phyloP scores from a whole-genome alignment of 2,329 filamentous ascomycete genomes.

The Nemania sp. region DNA sequence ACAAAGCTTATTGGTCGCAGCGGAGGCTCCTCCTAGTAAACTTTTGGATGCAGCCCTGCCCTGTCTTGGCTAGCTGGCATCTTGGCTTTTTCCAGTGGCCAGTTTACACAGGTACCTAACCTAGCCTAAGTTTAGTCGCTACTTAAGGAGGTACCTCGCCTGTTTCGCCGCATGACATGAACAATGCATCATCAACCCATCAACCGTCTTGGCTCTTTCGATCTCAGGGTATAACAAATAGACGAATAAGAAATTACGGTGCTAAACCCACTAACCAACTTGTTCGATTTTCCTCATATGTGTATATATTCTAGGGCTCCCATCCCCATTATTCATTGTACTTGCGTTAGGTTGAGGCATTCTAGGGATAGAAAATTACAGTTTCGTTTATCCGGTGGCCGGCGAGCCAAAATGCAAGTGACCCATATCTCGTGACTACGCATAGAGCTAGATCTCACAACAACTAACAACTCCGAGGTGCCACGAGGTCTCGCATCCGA shows the following conservation, averaged over 20 bases:
- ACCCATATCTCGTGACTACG: slow-evolving; percentile 25
- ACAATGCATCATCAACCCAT: slow-evolving; percentile 25
- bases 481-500: background rate
- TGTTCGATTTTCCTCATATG: background rate
- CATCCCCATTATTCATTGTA: background rate
- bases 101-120: background rate
- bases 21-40: background rate
- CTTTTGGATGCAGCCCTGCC: slow-evolving; percentile 33
- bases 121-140: background rate
- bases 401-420: background rate
- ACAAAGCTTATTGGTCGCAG: slow-evolving; percentile 31
- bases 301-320: background rate
- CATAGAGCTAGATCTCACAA: background rate
- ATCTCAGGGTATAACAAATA: background rate
- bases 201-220: slow-evolving; percentile 10
- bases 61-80: slow-evolving; percentile 28
- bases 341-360: background rate
- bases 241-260: background rate
- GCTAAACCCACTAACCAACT: background rate
- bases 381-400: background rate
- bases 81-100: slow-evolving; percentile 31
- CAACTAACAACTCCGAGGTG: slow-evolving; percentile 1
- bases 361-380: background rate
- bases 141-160: slow-evolving; percentile 1
- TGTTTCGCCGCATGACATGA: slow-evolving; percentile 35